A percentile compares a stretch with the other conserved stretches of the same genome.
Evolutionary conservation across 257 asterid species (phyloP).

Genomic region (Cruciata laevipes): DNA sequence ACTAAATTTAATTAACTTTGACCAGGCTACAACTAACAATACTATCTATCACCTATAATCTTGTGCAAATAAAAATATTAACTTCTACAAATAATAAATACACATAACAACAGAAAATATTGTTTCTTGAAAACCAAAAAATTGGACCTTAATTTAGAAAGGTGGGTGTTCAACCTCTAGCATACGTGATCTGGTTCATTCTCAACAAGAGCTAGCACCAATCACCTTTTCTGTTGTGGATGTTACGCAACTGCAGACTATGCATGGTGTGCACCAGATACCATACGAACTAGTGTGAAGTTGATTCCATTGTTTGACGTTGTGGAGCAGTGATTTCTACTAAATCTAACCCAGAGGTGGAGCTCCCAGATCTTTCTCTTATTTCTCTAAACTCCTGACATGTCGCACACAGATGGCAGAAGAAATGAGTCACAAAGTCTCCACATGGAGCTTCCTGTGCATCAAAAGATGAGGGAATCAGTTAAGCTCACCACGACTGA

Average conservation of each 20-base stretch:
- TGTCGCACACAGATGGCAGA: conserved; percentile 83
- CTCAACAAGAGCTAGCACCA: neutral
- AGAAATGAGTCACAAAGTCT: conserved; percentile 73
- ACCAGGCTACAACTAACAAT: neutral
- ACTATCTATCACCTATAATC: neutral
- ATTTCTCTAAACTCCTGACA: conserved; percentile 95
- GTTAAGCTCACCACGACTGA: neutral
- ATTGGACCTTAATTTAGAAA: neutral
- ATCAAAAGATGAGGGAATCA: neutral
- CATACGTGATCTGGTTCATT: neutral
- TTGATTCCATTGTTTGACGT: conserved; percentile 67
- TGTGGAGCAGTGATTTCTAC: conserved; percentile 65
- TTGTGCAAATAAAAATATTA: neutral
- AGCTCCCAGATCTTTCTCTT: conserved; percentile 53
- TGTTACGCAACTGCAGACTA: no score
- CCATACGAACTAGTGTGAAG: conserved; percentile 22
- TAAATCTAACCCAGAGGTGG: conserved; percentile 29
- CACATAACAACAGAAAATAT: neutral
- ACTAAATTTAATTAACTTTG: neutral
- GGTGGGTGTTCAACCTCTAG: neutral
- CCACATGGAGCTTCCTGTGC: conserved; percentile 91
- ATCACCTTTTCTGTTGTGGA: neutral
- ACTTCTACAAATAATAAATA: neutral
- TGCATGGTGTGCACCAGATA: neutral
- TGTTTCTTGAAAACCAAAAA: neutral